Conservation (phyloP, 805 yeast species). For the Kazachstania viticola region DNA sequence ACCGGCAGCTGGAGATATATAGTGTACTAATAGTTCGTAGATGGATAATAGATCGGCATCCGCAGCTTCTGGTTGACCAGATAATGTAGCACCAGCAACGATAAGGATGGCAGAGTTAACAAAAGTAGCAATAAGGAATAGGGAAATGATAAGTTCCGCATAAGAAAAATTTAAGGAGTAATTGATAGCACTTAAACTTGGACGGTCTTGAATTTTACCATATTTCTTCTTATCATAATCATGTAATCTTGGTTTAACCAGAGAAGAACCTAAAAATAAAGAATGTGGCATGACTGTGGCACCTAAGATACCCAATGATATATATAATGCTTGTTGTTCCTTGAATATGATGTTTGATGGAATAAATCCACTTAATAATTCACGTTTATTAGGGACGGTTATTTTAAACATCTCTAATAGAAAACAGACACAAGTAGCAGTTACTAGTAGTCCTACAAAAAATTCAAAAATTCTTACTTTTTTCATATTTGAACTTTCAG, state of each 20-base stretch:
- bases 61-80: slow-evolving; percentile 49
- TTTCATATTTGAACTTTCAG: slow-evolving; percentile 61
- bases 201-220: slow-evolving; percentile 40
- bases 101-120: slow-evolving; percentile 84
- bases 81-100: slow-evolving; percentile 82
- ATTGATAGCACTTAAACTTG: slow-evolving; percentile 69
- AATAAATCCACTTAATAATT: slow-evolving; percentile 53
- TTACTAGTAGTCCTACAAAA: slow-evolving; percentile 59
- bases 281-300: slow-evolving; percentile 96
- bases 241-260: slow-evolving; percentile 73
- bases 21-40: slow-evolving; percentile 54
- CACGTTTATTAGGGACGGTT: slow-evolving; percentile 39
- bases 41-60: slow-evolving; percentile 78
- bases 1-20: slow-evolving; percentile 79
- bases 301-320: slow-evolving; percentile 76
- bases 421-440: slow-evolving; percentile 68
- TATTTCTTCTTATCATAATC: slow-evolving; percentile 60
- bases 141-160: slow-evolving; percentile 69
- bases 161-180: slow-evolving; percentile 73
- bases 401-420: slow-evolving; percentile 54
- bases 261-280: slow-evolving; percentile 70
- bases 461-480: slow-evolving; percentile 69
- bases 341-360: slow-evolving; percentile 53
- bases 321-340: slow-evolving; percentile 58
- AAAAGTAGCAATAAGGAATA: slow-evolving; percentile 82